Evolutionary conservation across 148 eudicot species (phyloP), one percentile per base, ranked within the genome.

Genomic region (Chenopodium album): DNA sequence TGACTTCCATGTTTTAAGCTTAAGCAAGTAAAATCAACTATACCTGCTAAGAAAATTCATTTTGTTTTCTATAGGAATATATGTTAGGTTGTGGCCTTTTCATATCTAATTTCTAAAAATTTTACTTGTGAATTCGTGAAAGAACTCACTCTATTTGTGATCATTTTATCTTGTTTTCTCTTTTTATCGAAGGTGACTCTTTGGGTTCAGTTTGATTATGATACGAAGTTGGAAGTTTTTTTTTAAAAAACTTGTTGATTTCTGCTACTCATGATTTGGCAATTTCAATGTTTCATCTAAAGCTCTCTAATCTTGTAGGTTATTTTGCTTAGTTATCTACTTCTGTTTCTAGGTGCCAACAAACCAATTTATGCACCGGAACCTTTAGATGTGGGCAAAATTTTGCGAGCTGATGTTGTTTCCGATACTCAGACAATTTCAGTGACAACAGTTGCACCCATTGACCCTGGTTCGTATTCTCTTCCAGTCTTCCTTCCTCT

Each of bases 331-430:
- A 71, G 80, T 34, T 34, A 26, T 48, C 79, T 63, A 65, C 77
- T 56, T 74, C 12, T 76, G 32, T 74, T 67, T 71, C 37, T 84
- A 95, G 99, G 99, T 87, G 99, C 99, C 79, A 90, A 86, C 88
- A 93, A 92, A 90, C 78, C 92, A 32, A 83, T 90, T 47, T 95
- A 95, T 84, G 98, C 98, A 67, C 99, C 95, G 0, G 99, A 95
- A 84, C 99, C 99, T n/a, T 89, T 91, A 70, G 99, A 95, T 69
- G 93, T 95, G 76, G 94, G 97, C 48, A 89, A 96, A 81, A 85
- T 88, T 73, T 84, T 95, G 87, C 94, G 88, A 90, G 99, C 90
- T 70, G 98, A 95, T 77, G 85, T 95, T 34, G 71, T 85, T 26
- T 87, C 95, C 46, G 88, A 88, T 82, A 86, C 90, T 63, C 94